phyloP scores from a whole-genome alignment of 306 rosid species.

The Canavalia ensiformis region DNA sequence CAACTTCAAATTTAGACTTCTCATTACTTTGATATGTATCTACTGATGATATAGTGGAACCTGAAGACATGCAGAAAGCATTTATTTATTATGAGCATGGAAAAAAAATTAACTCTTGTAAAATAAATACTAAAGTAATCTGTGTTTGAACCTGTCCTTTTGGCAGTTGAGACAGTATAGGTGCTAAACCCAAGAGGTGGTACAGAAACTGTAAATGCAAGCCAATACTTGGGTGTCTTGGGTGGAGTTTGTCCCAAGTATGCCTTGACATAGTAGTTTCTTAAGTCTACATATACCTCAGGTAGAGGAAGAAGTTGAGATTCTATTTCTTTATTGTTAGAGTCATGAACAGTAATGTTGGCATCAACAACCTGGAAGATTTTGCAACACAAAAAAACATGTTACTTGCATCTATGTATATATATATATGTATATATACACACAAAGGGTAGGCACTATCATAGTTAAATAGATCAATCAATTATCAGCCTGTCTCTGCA shows the following conservation, averaged over 20 bases:
- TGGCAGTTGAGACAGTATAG: conserved; percentile 66
- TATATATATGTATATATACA: too few species aligned
- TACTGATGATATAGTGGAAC: conserved; percentile 67
- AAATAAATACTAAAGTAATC: conserved; percentile 36
- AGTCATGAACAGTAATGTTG: conserved; percentile 68
- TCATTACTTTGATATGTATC: conserved; percentile 50
- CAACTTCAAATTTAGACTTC: conserved; percentile 67
- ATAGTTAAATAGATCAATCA: conserved; percentile 9
- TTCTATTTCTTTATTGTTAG: conserved; percentile 68
- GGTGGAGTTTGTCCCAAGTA: conserved; percentile 69
- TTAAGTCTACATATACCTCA: conserved; percentile 56
- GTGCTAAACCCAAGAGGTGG: conserved; percentile 94
- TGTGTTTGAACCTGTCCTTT: conserved; percentile 52
- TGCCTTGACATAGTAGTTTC: conserved; percentile 69
- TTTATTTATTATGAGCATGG: conserved; percentile 33
- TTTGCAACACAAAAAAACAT: conserved; percentile 41
- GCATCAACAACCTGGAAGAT: conserved; percentile 63
- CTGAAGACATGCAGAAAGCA: conserved; percentile 57
- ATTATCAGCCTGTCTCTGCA: background rate
- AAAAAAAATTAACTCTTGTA: conserved; percentile 36
- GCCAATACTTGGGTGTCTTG: conserved; percentile 74
- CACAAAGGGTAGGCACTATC: conserved; percentile 11
- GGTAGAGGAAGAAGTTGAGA: conserved; percentile 78
- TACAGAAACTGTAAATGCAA: conserved; percentile 79
- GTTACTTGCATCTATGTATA: background rate